These are phyloP conservation scores for Casuarina equisetifolia DNA, from an alignment of 306 rosid species.

Conservation along the genomic window DNA sequence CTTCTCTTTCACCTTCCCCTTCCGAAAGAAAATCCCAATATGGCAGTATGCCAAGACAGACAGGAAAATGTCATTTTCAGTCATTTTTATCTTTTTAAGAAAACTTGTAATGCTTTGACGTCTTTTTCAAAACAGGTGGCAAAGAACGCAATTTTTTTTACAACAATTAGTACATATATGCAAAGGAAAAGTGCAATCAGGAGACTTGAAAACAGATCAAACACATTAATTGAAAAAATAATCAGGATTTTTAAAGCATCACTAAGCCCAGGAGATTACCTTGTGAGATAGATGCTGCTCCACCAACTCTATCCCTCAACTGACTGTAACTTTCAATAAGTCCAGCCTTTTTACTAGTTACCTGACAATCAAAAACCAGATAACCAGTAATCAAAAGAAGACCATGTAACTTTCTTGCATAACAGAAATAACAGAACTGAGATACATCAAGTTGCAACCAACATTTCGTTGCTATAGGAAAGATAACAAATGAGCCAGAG, in stretches of 20 bases:
- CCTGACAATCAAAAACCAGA: slow-evolving; percentile 45
- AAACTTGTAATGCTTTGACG: background rate
- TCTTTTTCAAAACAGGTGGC: background rate
- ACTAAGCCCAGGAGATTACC: slow-evolving; percentile 43
- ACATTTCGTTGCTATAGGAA: slow-evolving; percentile 9
- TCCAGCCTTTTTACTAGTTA: slow-evolving; percentile 82
- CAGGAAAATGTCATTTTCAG: background rate
- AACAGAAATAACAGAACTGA: slow-evolving; percentile 6
- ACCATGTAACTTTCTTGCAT: background rate
- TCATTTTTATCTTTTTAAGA: too few relatives aligned
- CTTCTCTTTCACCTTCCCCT: too few relatives aligned
- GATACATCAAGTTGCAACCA: slow-evolving; percentile 4
- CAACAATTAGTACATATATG: background rate
- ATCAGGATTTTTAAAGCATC: slow-evolving; percentile 13
- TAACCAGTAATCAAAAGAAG: background rate
- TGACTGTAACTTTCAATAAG: slow-evolving; percentile 65
- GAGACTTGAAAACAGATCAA: background rate
- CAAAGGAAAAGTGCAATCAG: background rate
- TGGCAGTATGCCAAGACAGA: background rate
- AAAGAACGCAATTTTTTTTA: background rate
- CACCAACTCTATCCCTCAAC: slow-evolving; percentile 72
- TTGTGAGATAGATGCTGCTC: slow-evolving; percentile 59
- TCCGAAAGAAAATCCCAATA: background rate
- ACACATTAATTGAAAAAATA: background rate
- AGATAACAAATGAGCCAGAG: slow-evolving; percentile 14